These are phyloP conservation scores for Axilococcus clingmanii DNA, from an alignment of 139 green algal genomes.

Conservation along the genomic window DNA sequence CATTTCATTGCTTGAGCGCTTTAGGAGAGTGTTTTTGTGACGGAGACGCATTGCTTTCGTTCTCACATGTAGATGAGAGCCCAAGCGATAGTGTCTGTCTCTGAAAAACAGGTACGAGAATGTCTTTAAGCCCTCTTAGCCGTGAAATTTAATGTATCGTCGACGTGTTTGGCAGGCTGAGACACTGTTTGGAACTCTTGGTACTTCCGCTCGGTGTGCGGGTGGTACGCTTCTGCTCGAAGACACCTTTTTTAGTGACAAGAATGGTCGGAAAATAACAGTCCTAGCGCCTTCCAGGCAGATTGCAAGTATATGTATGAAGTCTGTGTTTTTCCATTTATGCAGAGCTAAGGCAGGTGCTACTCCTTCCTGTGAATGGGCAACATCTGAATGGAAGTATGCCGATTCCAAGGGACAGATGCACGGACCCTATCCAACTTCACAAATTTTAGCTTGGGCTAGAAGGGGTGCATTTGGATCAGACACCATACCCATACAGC, in stretches of 20 bases:
- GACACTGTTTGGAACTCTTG: slow-evolving; percentile 22
- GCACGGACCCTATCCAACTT: slow-evolving; percentile 5
- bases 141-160: too few relatives aligned
- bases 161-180: slow-evolving; percentile 9
- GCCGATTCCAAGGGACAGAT: neutral
- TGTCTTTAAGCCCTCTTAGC: too few relatives aligned
- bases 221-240: slow-evolving; percentile 10
- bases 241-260: slow-evolving; percentile 8
- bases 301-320: slow-evolving; percentile 11
- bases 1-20: too few relatives aligned
- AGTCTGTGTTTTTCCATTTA: slow-evolving; percentile 16
- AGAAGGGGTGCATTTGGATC: neutral
- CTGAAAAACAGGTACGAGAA: too few relatives aligned
- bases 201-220: slow-evolving; percentile 13
- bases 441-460: slow-evolving; percentile 10
- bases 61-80: too few relatives aligned
- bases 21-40: too few relatives aligned
- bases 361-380: neutral
- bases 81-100: too few relatives aligned
- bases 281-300: slow-evolving; percentile 4
- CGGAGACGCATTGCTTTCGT: too few relatives aligned
- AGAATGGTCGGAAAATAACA: slow-evolving; percentile 13
- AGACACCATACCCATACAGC: slow-evolving; percentile 5
- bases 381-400: slow-evolving; percentile 4
- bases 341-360: neutral